These are phyloP conservation scores for Barnettozyma wickerhamii DNA, from an alignment of 805 yeast genomes.

Conservation along the genomic window DNA sequence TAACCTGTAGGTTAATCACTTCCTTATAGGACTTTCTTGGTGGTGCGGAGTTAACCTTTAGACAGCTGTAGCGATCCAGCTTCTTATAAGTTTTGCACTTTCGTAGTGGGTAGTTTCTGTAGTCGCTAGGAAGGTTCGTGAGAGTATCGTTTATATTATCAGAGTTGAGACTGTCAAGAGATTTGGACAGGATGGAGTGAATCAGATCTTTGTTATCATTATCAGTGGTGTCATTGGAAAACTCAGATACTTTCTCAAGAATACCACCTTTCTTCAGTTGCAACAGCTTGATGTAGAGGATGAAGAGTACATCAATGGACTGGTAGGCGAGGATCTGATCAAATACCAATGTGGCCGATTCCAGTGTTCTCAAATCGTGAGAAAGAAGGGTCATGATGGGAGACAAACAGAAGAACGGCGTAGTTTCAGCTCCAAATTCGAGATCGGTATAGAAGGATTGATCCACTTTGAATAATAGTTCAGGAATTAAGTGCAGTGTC, in stretches of 20 bases:
- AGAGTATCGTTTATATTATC: slow-evolving; percentile 28
- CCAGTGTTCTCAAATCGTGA: slow-evolving; percentile 55
- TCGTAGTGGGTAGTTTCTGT: slow-evolving; percentile 3
- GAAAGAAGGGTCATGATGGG: slow-evolving; percentile 73
- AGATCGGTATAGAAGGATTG: slow-evolving; percentile 32
- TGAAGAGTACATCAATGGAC: slow-evolving; percentile 50
- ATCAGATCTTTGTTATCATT: slow-evolving; percentile 34
- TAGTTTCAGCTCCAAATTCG: slow-evolving; percentile 39
- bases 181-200: slow-evolving; percentile 35
- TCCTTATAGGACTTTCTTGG: background rate
- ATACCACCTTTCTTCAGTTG: slow-evolving; percentile 41
- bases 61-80: slow-evolving; percentile 26
- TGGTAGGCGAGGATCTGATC: slow-evolving; percentile 59
- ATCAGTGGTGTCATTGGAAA: slow-evolving; percentile 28
- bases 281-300: slow-evolving; percentile 58
- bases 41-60: slow-evolving; percentile 22
- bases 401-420: slow-evolving; percentile 69
- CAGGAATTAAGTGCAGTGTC: slow-evolving; percentile 64
- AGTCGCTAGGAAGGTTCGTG: slow-evolving; percentile 15
- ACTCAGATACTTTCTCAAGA: slow-evolving; percentile 23
- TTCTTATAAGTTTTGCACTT: slow-evolving; percentile 7
- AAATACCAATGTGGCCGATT: slow-evolving; percentile 56
- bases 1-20: slow-evolving; percentile 2
- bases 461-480: slow-evolving; percentile 49
- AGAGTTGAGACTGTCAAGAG: slow-evolving; percentile 19